These are phyloP conservation scores for Entophlyctis luteolus DNA, from an alignment of 192 early-diverging fungal genomes.

Conservation along the genomic window DNA sequence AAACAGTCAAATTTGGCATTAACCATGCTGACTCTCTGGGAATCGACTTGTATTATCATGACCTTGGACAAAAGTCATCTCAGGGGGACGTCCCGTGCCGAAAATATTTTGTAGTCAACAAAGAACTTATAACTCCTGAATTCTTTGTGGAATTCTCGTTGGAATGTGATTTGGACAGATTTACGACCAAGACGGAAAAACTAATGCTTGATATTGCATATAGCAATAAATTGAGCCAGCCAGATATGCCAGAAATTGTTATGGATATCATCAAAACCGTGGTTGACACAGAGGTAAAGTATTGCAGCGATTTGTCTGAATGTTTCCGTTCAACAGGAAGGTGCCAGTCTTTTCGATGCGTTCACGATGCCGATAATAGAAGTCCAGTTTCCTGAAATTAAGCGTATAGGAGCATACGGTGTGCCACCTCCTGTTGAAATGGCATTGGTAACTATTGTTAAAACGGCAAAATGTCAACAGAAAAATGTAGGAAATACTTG, in stretches of 20 bases:
- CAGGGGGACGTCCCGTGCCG: constrained; percentile 28
- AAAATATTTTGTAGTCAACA: constrained; percentile 31
- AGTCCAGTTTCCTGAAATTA: constrained; percentile 26
- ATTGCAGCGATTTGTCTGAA: no score
- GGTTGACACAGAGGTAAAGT: not conserved
- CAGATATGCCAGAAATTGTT: constrained; percentile 51
- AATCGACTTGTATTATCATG: constrained; percentile 19
- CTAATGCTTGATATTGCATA: constrained; percentile 50
- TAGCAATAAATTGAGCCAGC: constrained; percentile 44
- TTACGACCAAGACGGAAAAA: constrained; percentile 39
- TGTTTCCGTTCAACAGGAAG: no score
- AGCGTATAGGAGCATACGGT: not conserved
- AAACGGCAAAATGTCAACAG: not conserved
- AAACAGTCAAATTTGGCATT: constrained; percentile 5
- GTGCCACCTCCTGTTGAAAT: constrained; percentile 6
- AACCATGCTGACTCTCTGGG: constrained; percentile 19
- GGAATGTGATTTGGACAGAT: constrained; percentile 34
- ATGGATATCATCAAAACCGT: constrained; percentile 32
- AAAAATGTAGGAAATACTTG: constrained; percentile 19
- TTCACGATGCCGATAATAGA: constrained; percentile 21
- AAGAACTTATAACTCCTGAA: constrained; percentile 40
- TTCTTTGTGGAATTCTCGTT: constrained; percentile 52
- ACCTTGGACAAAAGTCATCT: constrained; percentile 1
- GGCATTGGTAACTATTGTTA: constrained; percentile 3
- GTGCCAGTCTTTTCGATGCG: constrained; percentile 4